These are phyloP conservation scores for Heteromeles arbutifolia DNA, from an alignment of 306 rosid species.

Conservation along the genomic window DNA sequence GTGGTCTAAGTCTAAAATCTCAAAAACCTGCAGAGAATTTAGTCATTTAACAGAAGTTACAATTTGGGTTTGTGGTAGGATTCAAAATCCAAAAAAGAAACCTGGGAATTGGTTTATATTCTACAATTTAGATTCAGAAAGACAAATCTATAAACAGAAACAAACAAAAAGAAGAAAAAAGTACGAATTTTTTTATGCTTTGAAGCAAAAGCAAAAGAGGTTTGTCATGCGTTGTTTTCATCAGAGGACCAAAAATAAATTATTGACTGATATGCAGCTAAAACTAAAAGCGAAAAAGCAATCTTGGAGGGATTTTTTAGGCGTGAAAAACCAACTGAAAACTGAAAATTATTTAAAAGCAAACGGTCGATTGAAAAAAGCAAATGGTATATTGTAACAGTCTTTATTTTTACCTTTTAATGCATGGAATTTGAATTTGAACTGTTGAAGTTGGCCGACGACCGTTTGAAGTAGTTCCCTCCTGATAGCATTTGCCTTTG, in stretches of 20 bases:
- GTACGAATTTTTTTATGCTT: conserved; percentile 17
- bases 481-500: conserved; percentile 40
- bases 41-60: conserved; percentile 20
- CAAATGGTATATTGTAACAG: conserved; percentile 30
- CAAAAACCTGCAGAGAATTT: conserved; percentile 48
- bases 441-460: conserved; percentile 18
- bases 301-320: neutral
- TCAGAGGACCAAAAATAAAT: conserved; percentile 29
- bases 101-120: conserved; percentile 17
- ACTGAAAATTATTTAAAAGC: neutral
- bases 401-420: conserved; percentile 32
- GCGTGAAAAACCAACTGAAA: neutral
- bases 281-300: conserved; percentile 21
- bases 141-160: conserved; percentile 1
- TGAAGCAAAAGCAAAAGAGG: conserved; percentile 48
- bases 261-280: conserved; percentile 36
- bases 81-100: conserved; percentile 13
- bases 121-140: conserved; percentile 8
- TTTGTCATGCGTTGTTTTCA: conserved; percentile 35
- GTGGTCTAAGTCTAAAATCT: conserved; percentile 19
- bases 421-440: conserved; percentile 43
- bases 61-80: conserved; percentile 14
- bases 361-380: conserved; percentile 5
- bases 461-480: conserved; percentile 60
- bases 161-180: conserved; percentile 14